These are phyloP conservation scores for Phytophthora chlamydospora DNA, from an alignment of 352 stramenopile species.

Conservation along the genomic window DNA sequence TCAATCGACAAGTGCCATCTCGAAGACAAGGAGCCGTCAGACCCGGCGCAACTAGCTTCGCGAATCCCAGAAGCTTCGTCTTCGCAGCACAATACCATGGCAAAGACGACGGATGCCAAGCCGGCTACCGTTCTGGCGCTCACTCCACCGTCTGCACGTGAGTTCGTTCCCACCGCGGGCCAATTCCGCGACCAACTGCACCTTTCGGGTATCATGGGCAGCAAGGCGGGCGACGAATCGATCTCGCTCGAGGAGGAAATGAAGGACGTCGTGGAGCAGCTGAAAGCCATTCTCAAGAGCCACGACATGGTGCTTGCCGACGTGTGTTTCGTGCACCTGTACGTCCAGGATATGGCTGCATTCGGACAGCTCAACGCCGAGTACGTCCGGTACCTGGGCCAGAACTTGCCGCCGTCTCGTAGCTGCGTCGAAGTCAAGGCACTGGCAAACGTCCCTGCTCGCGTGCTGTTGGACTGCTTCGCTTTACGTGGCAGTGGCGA, in stretches of 20 bases:
- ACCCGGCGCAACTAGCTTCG: constrained; percentile 44
- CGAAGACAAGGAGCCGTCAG: constrained; percentile 81
- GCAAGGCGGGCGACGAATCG: constrained; percentile 24
- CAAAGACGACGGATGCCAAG: constrained; percentile 11
- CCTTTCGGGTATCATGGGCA: constrained; percentile 68
- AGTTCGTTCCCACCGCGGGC: constrained; percentile 33
- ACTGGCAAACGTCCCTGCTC: constrained; percentile 44
- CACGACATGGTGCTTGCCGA: constrained; percentile 82
- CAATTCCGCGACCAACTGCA: constrained; percentile 75
- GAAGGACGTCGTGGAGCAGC: constrained; percentile 53
- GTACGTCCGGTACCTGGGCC: constrained; percentile 93
- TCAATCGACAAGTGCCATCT: constrained; percentile 91
- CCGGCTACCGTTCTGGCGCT: constrained; percentile 33
- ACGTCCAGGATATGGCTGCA: constrained; percentile 94
- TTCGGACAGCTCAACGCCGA: constrained; percentile 95
- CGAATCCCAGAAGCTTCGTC: constrained; percentile 30
- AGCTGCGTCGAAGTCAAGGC: constrained; percentile 88
- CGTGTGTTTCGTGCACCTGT: constrained; percentile 97
- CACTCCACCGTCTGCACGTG: constrained; percentile 10
- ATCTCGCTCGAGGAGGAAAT: constrained; percentile 73
- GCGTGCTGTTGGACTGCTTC: constrained; percentile 93
- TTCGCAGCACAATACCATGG: not conserved
- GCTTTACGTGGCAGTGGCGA: constrained; percentile 76
- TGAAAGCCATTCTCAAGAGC: constrained; percentile 40
- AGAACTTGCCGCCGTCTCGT: constrained; percentile 79